phyloP scores from a whole-genome alignment of 768 basidiomycete species.

The Boletus patriciae region DNA sequence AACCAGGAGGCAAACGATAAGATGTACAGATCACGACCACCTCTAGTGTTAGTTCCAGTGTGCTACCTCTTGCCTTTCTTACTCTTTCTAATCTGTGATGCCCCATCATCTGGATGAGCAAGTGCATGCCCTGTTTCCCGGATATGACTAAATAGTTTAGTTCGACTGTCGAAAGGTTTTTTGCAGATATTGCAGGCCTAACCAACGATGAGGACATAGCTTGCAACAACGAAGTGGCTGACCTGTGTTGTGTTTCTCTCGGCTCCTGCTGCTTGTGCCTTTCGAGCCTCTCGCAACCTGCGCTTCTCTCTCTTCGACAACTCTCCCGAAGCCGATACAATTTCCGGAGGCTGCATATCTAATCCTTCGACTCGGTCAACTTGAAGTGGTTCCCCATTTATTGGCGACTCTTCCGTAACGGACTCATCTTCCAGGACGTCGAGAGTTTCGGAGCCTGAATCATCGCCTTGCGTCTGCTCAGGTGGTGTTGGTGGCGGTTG shows the following conservation, averaged over 20 bases:
- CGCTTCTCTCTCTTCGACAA: slow-evolving; percentile 82
- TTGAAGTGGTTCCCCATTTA: slow-evolving; percentile 4
- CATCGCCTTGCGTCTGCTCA: neutral
- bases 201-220: slow-evolving; percentile 8
- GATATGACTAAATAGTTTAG: slow-evolving; percentile 75
- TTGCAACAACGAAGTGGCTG: slow-evolving; percentile 1
- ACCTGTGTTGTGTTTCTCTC: slow-evolving; percentile 7
- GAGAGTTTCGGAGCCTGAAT: slow-evolving; percentile 1
- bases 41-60: slow-evolving; percentile 4
- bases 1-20: no score
- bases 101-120: slow-evolving; percentile 37
- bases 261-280: slow-evolving; percentile 33
- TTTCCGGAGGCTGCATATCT: slow-evolving; percentile 1
- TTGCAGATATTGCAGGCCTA: slow-evolving; percentile 69
- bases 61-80: slow-evolving; percentile 30
- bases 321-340: slow-evolving; percentile 19
- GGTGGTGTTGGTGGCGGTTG: slow-evolving; percentile 19
- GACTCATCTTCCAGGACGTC: slow-evolving; percentile 8
- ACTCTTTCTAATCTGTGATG: slow-evolving; percentile 35
- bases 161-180: slow-evolving; percentile 62
- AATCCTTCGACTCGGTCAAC: slow-evolving; percentile 2
- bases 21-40: no score
- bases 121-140: slow-evolving; percentile 68
- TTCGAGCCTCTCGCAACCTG: slow-evolving; percentile 73
- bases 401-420: slow-evolving; percentile 5